These are phyloP conservation scores for Rosa rugosa DNA, from an alignment of 306 rosid genomes.

Conservation along the genomic window DNA sequence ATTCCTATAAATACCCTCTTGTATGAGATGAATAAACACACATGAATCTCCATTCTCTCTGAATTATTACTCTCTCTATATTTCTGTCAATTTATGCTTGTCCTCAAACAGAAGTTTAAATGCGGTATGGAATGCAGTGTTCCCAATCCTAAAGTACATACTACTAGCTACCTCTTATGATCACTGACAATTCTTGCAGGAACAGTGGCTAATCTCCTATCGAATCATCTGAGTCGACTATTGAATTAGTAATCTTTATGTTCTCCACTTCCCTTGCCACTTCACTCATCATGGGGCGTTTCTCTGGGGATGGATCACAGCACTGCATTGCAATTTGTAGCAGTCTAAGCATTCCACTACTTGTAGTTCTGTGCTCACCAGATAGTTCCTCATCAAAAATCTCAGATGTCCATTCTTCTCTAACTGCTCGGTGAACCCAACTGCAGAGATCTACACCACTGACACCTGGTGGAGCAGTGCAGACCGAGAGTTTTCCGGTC, in stretches of 20 bases:
- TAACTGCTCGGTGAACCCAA: conserved; percentile 75
- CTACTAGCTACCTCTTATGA: neutral
- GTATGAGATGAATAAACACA: no score
- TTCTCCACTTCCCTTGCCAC: conserved; percentile 59
- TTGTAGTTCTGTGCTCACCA: conserved; percentile 32
- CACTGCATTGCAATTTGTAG: conserved; percentile 70
- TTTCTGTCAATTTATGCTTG: no score
- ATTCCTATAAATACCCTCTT: no score
- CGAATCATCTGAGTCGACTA: conserved; percentile 49
- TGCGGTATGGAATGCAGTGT: neutral
- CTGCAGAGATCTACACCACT: conserved; percentile 53
- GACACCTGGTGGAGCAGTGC: conserved; percentile 52
- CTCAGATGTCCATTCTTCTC: conserved; percentile 95
- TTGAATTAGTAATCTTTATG: conserved; percentile 31
- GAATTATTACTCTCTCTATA: no score
- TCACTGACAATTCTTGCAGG: neutral
- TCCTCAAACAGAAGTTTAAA: no score
- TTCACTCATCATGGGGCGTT: conserved; percentile 65
- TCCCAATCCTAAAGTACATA: neutral
- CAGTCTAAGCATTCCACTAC: conserved; percentile 65
- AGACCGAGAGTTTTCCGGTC: conserved; percentile 57
- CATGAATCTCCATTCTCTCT: no score
- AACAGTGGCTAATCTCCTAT: conserved; percentile 41
- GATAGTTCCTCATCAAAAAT: conserved; percentile 65
- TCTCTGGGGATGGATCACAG: conserved; percentile 54